phyloP scores from a whole-genome alignment of 768 basidiomycete genomes.

The Lyophyllum semitale region DNA sequence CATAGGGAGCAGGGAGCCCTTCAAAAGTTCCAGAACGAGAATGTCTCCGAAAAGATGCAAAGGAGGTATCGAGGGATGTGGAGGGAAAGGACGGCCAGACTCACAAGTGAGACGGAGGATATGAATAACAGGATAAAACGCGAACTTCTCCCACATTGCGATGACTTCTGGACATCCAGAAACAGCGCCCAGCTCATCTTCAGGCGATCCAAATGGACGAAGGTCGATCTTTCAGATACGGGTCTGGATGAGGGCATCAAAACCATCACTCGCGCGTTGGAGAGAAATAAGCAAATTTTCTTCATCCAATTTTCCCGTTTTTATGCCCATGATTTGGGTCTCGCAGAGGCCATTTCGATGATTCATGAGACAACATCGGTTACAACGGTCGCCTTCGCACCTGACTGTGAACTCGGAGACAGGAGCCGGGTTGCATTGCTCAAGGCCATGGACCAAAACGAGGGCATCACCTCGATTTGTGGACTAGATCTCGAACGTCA shows the following conservation, averaged over 20 bases:
- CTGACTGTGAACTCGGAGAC: background rate
- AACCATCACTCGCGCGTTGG: background rate
- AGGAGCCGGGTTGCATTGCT: background rate
- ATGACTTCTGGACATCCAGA: background rate
- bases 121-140: background rate
- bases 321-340: background rate
- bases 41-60: background rate
- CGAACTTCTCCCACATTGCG: background rate
- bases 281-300: background rate
- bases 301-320: background rate
- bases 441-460: no score
- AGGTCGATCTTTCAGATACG: background rate
- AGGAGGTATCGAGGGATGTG: background rate
- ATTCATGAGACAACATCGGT: background rate
- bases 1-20: background rate
- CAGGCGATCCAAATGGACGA: background rate
- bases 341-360: background rate
- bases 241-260: background rate
- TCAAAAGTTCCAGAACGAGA: background rate
- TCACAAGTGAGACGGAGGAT: background rate
- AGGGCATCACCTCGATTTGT: no score
- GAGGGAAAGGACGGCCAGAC: background rate
- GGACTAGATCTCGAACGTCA: no score
- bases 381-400: background rate
- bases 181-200: background rate